Conservation (phyloP, 192 early-diverging fungal genomes). For the Gryganskiella cystojenkinii region DNA sequence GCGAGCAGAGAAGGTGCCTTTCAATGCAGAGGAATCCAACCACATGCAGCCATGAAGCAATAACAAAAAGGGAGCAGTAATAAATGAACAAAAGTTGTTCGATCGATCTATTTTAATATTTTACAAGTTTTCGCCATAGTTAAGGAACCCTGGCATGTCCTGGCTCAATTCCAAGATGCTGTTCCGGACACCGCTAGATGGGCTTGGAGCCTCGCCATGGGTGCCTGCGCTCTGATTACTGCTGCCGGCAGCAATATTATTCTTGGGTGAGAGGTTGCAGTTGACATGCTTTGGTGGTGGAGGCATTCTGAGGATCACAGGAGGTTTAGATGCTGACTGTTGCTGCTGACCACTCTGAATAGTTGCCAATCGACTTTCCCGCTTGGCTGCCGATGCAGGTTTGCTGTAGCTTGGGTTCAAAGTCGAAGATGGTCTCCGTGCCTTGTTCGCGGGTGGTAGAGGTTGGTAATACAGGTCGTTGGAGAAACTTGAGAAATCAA, state of each 20-base stretch:
- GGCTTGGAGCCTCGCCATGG: slow-evolving; percentile 56
- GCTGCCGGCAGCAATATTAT: slow-evolving; percentile 64
- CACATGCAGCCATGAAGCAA: too few species aligned
- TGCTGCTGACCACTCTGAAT: background rate
- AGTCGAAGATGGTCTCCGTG: slow-evolving; percentile 22
- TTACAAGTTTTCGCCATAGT: slow-evolving; percentile 91
- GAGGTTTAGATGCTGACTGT: background rate
- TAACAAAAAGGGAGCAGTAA: too few species aligned
- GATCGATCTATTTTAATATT: too few species aligned
- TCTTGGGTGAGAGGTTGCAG: background rate
- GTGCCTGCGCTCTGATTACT: slow-evolving; percentile 88
- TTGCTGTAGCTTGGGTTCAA: slow-evolving; percentile 26
- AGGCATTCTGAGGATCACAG: slow-evolving; percentile 34
- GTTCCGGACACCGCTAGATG: slow-evolving; percentile 89
- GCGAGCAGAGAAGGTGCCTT: too few species aligned
- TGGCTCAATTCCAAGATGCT: slow-evolving; percentile 93
- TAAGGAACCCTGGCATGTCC: slow-evolving; percentile 86
- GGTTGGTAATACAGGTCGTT: background rate
- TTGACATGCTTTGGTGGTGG: slow-evolving; percentile 14
- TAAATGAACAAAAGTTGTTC: too few species aligned
- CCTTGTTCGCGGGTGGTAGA: slow-evolving; percentile 8
- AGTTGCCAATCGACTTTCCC: background rate
- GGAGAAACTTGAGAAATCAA: slow-evolving; percentile 27
- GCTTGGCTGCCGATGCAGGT: background rate
- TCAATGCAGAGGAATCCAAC: too few species aligned